Evolutionary conservation across 1,284 basidiomycete species (phyloP), one percentile per base, ranked within the genome.

Genomic region (Naganishia sp.): DNA sequence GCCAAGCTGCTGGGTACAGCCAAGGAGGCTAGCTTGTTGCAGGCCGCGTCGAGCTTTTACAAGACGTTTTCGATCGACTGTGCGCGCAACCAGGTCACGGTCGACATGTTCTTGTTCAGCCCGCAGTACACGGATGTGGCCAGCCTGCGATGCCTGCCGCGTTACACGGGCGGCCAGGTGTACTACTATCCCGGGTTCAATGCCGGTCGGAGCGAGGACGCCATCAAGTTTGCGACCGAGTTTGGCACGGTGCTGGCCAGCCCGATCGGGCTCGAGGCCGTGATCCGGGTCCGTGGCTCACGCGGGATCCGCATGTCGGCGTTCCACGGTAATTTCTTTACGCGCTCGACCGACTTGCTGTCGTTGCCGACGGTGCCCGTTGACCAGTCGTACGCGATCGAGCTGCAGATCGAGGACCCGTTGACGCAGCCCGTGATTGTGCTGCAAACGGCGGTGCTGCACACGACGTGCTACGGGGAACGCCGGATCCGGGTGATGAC

Each of bases 301-400:
- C 86, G 92, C 81, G 91, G 94, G 67, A 83, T 99, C 65, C 89
- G 96, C 67, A 94, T 98, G 89, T 89, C 93, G 6, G 92, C 92
- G 1, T 99, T 97, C 90, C 94, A 99, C 75, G 96, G 96, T 72
- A 99, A 99, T 84, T 99, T 99, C 83, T 99, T 99, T 79, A 94
- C 98, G 63, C 89, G 96, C 59, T 97, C 94, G 13, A 98, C 95
- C 42, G 96, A 99, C 81, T 84, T 99, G 43, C 85, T 99, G 42
- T 94, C 95, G 3, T 90, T 99, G 84, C 95, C 96, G 2, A 90
- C 94, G 18, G 95, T 99, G 18, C 94, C 96, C 11, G 87, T 92
- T 73, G 94, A 99, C 76, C 93, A 97, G 79, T 94, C 90, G 56
- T 99, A 99, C 77, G 90, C 90, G 16, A 96, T 99, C 75, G 96